Conservation (phyloP, 2,329 filamentous ascomycete genomes). For the Xylogone sp. region DNA sequence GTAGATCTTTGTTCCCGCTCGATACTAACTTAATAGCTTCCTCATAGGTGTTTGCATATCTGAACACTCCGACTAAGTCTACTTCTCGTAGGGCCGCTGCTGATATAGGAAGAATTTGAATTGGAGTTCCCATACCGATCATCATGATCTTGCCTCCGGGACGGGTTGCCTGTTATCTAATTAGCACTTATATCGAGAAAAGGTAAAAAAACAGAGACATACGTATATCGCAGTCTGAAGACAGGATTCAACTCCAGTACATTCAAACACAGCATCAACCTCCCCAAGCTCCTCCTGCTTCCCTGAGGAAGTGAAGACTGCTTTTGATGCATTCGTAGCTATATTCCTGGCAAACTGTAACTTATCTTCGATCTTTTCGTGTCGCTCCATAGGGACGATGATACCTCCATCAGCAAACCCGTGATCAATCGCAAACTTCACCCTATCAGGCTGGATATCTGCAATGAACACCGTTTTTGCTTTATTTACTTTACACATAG, state of each 20-base stretch:
- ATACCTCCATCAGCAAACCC: conserved; percentile 26
- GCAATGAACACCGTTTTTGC: conserved; percentile 89
- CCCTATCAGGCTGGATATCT: conserved; percentile 85
- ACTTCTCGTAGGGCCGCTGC: conserved; percentile 73
- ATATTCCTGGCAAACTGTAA: conserved; percentile 31
- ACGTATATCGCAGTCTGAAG: conserved; percentile 53
- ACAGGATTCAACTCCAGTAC: conserved; percentile 54
- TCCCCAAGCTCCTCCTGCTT: conserved; percentile 12
- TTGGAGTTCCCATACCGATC: conserved; percentile 74
- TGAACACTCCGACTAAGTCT: conserved; percentile 71
- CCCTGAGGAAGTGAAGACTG: conserved; percentile 38
- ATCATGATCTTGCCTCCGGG: conserved; percentile 70
- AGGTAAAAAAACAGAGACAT: conserved; percentile 70
- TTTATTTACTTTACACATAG: conserved; percentile 60
- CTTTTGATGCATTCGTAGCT: conserved; percentile 40
- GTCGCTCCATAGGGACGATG: conserved; percentile 27
- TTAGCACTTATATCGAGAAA: conserved; percentile 33
- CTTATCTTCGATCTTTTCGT: conserved; percentile 25
- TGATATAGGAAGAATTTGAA: conserved; percentile 70
- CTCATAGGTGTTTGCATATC: conserved; percentile 86
- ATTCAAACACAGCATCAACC: conserved; percentile 68
- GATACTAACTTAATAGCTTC: conserved; percentile 83
- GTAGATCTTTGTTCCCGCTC: conserved; percentile 58
- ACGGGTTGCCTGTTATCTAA: conserved; percentile 46
- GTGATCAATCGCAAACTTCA: conserved; percentile 64